Evolutionary conservation across 2,329 filamentous ascomycete genomes (phyloP).

Genomic region (Trichoderma simmonsii): DNA sequence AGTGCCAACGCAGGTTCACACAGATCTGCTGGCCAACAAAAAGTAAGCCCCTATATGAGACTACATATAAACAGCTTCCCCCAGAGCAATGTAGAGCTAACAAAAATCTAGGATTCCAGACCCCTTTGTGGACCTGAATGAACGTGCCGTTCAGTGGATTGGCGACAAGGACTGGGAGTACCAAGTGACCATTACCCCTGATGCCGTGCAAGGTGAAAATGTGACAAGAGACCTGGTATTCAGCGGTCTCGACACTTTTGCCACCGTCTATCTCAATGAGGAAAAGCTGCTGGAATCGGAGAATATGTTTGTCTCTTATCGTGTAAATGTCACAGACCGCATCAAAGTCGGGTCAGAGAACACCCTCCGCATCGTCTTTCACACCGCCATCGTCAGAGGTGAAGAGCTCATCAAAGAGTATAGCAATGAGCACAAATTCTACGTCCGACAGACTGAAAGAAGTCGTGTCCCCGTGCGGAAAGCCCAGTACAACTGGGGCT

Average conservation of each 20-base stretch:
- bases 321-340: constrained; percentile 47
- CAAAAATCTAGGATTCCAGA: constrained; percentile 43
- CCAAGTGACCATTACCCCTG: constrained; percentile 37
- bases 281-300: constrained; percentile 51
- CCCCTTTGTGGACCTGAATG: constrained; percentile 60
- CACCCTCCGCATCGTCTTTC: constrained; percentile 54
- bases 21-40: constrained; percentile 37
- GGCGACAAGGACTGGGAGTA: constrained; percentile 62
- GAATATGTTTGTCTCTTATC: constrained; percentile 63
- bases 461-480: constrained; percentile 46
- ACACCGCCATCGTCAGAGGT: constrained; percentile 51
- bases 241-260: constrained; percentile 63
- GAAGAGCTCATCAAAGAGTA: constrained; percentile 51
- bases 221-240: constrained; percentile 49
- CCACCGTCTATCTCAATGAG: constrained; percentile 55
- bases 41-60: constrained; percentile 26
- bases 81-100: neutral
- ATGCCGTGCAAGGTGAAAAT: constrained; percentile 15
- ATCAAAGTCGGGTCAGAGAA: constrained; percentile 40
- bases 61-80: neutral
- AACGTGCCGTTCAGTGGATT: constrained; percentile 58
- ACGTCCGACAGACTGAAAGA: constrained; percentile 47
- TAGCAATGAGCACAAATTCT: constrained; percentile 52
- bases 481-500: constrained; percentile 68
- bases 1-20: constrained; percentile 38